Evolutionary conservation across 1,284 basidiomycete genomes (phyloP).

Genomic region (Inonotus hispidus): DNA sequence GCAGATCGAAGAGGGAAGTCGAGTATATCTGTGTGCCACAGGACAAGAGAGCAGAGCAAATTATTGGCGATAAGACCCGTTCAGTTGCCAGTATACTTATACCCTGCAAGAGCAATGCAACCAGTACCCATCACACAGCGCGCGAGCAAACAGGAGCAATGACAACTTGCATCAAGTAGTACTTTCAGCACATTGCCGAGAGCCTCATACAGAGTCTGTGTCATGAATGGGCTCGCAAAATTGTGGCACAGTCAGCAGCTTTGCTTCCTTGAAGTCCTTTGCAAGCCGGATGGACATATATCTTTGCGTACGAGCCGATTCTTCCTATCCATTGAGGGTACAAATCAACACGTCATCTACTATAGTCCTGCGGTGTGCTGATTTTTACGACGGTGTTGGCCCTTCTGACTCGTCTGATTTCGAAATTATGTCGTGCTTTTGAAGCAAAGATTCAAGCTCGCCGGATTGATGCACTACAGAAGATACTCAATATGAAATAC

Average conservation of each 20-base stretch:
- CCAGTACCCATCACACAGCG: neutral
- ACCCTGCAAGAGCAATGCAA: neutral
- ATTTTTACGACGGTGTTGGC: neutral
- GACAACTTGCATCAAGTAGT: neutral
- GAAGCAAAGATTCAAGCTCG: conserved; percentile 82
- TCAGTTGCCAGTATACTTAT: neutral
- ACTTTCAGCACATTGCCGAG: no score
- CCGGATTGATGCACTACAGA: conserved; percentile 90
- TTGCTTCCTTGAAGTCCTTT: neutral
- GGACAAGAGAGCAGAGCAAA: neutral
- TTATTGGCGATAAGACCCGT: neutral
- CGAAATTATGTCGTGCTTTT: conserved; percentile 66
- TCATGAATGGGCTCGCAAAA: neutral
- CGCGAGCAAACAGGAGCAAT: neutral
- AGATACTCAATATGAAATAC: neutral
- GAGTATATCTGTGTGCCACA: neutral
- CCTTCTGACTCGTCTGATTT: conserved; percentile 17
- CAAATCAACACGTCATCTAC: conserved; percentile 4
- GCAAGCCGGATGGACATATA: neutral
- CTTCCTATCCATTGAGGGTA: conserved; percentile 2
- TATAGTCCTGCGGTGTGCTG: neutral
- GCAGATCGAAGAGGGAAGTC: neutral
- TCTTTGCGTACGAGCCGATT: neutral
- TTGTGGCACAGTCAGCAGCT: neutral
- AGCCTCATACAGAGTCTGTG: no score